A percentile compares a stretch with the other conserved stretches of the same genome.
These are phyloP conservation scores for Sphaerostilbella broomeana DNA, from an alignment of 2,329 filamentous ascomycete species.

Conservation along the genomic window DNA sequence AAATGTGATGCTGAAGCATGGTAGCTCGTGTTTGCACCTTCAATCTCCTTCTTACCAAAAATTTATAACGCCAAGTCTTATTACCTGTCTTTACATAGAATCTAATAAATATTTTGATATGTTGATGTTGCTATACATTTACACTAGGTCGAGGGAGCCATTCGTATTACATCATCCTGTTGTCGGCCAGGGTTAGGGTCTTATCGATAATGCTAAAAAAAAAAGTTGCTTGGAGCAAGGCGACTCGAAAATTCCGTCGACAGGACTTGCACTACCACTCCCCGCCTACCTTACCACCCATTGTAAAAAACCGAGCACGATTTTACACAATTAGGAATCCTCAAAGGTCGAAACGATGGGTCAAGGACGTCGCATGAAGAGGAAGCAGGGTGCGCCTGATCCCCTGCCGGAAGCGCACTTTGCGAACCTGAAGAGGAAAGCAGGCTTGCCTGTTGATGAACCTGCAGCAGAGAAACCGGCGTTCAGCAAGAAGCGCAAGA, in stretches of 20 bases:
- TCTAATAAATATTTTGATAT: too few relatives aligned
- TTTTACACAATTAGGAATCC: background rate
- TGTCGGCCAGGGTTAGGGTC: slow-evolving; percentile 1
- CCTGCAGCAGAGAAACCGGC: slow-evolving; percentile 39
- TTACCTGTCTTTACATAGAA: too few relatives aligned
- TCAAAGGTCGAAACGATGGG: slow-evolving; percentile 60
- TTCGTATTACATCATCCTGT: slow-evolving; percentile 10
- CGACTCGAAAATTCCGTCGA: slow-evolving; percentile 2
- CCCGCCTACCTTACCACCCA: too few relatives aligned
- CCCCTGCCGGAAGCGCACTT: slow-evolving; percentile 74
- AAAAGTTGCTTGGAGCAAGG: slow-evolving; percentile 13
- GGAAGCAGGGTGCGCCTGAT: slow-evolving; percentile 86
- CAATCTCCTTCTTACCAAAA: too few relatives aligned
- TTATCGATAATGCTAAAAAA: slow-evolving; percentile 16
- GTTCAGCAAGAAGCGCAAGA: slow-evolving; percentile 55
- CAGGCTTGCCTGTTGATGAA: slow-evolving; percentile 57
- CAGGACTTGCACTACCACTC: too few relatives aligned
- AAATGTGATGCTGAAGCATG: too few relatives aligned
- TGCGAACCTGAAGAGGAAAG: slow-evolving; percentile 79
- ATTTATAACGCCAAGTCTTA: too few relatives aligned
- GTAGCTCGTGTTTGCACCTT: too few relatives aligned
- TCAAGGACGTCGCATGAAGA: slow-evolving; percentile 75
- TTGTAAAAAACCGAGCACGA: slow-evolving; percentile 3
- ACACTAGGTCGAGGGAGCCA: too few relatives aligned
- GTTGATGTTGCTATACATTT: too few relatives aligned